These are phyloP conservation scores for Litsea cubeba DNA, from an alignment of 164 flowering plant genomes.

Conservation along the genomic window DNA sequence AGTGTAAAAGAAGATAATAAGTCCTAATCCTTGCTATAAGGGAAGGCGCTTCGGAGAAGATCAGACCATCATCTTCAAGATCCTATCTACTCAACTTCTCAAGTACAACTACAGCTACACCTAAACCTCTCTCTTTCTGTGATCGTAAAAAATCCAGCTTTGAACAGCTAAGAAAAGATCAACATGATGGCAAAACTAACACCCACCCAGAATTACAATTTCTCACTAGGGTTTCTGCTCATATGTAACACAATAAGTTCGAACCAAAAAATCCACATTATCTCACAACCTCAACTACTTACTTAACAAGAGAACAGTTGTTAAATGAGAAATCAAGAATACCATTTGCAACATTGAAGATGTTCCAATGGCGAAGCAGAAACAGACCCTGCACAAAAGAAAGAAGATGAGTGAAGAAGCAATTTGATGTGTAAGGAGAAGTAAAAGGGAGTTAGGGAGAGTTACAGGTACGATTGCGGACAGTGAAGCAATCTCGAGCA, in stretches of 20 bases:
- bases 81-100: too few relatives aligned
- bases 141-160: too few relatives aligned
- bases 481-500: slow-evolving; percentile 59
- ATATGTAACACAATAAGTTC: not conserved
- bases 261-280: too few relatives aligned
- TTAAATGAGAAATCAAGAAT: not conserved
- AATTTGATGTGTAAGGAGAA: not conserved
- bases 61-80: too few relatives aligned
- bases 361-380: slow-evolving; percentile 45
- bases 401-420: not conserved
- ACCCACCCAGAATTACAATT: not conserved
- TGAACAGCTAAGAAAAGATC: too few relatives aligned
- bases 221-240: not conserved
- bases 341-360: slow-evolving; percentile 10
- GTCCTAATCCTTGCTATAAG: too few relatives aligned
- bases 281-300: too few relatives aligned
- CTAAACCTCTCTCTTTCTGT: too few relatives aligned
- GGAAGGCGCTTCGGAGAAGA: too few relatives aligned
- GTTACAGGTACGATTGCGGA: slow-evolving; percentile 51
- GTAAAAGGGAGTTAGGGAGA: not conserved
- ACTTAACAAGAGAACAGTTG: not conserved
- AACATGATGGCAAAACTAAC: too few relatives aligned
- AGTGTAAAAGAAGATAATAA: too few relatives aligned
- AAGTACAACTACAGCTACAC: too few relatives aligned
- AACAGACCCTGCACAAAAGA: slow-evolving; percentile 34